Conservation (phyloP, 371 early-diverging fungal species). For the Rozella allomycis region DNA sequence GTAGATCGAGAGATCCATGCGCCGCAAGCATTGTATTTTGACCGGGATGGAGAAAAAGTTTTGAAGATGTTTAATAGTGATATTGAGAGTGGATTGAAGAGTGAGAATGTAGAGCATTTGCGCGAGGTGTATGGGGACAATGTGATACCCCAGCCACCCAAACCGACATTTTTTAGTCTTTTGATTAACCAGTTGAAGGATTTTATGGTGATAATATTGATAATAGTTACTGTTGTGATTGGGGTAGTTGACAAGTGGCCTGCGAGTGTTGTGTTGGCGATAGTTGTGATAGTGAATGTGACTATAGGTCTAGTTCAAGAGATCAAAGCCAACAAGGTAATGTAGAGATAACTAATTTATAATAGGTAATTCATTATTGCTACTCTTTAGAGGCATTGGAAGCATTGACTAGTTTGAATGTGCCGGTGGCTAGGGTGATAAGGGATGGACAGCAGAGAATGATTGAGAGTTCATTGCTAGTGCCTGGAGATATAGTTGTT, state of each 20-base stretch:
- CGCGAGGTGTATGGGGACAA: constrained; percentile 45
- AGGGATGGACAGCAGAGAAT: constrained; percentile 43
- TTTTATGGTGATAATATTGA: constrained; percentile 52
- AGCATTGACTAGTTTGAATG: constrained; percentile 50
- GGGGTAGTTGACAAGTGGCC: constrained; percentile 34
- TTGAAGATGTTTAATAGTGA: constrained; percentile 61
- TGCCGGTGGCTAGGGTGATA: constrained; percentile 36
- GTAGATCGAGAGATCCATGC: not conserved
- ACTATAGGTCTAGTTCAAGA: constrained; percentile 68
- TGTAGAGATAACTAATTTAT: too few relatives aligned
- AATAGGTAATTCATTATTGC: too few relatives aligned
- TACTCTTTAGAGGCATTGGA: constrained; percentile 74
- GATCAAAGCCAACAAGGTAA: constrained; percentile 53
- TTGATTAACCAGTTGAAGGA: constrained; percentile 55
- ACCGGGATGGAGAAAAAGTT: constrained; percentile 43
- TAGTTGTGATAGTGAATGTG: constrained; percentile 51
- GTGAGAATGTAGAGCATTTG: constrained; percentile 23
- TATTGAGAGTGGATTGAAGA: constrained; percentile 34
- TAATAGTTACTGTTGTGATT: constrained; percentile 41
- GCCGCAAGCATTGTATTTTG: constrained; percentile 54
- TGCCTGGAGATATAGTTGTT: constrained; percentile 65
- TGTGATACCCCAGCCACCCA: constrained; percentile 41
- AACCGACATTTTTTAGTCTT: constrained; percentile 40
- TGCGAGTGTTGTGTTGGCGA: constrained; percentile 34
- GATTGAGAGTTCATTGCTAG: constrained; percentile 44